Evolutionary conservation across 768 basidiomycete species (phyloP).

Genomic region (Boletus insuetus): DNA sequence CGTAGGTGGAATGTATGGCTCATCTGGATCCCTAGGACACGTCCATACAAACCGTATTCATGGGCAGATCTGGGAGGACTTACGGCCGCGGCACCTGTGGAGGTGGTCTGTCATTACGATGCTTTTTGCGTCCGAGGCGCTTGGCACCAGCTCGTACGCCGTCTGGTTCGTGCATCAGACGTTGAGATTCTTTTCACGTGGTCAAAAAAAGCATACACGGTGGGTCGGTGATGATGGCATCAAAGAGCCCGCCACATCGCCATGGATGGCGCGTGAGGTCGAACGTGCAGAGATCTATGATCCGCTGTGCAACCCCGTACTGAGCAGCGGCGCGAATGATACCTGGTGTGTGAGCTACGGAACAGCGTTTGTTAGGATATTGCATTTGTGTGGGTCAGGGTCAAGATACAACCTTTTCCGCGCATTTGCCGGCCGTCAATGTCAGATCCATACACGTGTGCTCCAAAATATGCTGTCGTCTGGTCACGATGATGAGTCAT

Average conservation of each 20-base stretch:
- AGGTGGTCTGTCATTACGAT: constrained; percentile 27
- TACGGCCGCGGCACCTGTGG: constrained; percentile 43
- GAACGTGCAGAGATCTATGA: constrained; percentile 87
- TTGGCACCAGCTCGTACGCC: constrained; percentile 91
- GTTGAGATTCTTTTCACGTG: background rate
- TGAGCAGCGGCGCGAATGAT: constrained; percentile 78
- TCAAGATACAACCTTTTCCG: constrained; percentile 66
- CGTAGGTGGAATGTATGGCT: constrained; percentile 84
- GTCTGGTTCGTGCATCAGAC: constrained; percentile 45
- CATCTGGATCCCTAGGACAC: constrained; percentile 38
- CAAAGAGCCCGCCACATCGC: constrained; percentile 86
- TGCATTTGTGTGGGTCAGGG: background rate
- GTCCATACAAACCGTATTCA: background rate
- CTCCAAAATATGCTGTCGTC: constrained; percentile 88
- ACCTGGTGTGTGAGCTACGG: constrained; percentile 52
- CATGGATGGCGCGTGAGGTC: constrained; percentile 91
- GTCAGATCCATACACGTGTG: constrained; percentile 85
- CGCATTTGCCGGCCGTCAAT: constrained; percentile 98
- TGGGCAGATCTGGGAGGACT: constrained; percentile 20
- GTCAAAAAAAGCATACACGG: constrained; percentile 60
- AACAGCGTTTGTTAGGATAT: background rate
- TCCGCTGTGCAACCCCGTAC: constrained; percentile 70
- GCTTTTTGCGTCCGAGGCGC: constrained; percentile 66
- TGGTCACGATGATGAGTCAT: constrained; percentile 27
- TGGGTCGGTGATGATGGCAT: constrained; percentile 93